Evolutionary conservation across 495 filamentous ascomycete species (phyloP).

Genomic region (Parachaetomium inaequale): DNA sequence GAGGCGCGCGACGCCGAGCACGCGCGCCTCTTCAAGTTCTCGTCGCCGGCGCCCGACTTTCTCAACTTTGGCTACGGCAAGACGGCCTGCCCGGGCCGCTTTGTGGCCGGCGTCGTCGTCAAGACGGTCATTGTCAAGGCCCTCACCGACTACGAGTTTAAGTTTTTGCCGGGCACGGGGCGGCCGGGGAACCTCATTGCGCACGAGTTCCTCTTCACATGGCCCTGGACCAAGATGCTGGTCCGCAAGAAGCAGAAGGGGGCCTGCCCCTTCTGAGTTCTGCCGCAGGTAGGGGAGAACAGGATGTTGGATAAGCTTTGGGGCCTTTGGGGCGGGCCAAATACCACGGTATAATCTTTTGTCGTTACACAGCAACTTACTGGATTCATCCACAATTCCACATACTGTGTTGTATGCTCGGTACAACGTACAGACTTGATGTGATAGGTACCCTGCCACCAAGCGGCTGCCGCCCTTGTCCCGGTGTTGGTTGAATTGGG

Average conservation of each 20-base stretch:
- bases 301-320: no score
- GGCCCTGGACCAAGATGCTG: background rate
- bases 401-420: no score
- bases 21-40: background rate
- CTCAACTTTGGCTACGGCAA: background rate
- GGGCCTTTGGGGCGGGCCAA: no score
- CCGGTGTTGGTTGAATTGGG: background rate
- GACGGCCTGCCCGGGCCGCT: background rate
- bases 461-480: background rate
- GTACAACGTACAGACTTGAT: no score
- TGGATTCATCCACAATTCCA: no score
- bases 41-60: background rate
- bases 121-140: background rate
- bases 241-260: background rate
- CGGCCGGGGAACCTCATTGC: background rate
- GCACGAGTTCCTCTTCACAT: background rate
- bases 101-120: background rate
- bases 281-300: no score
- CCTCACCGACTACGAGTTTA: background rate
- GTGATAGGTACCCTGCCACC: background rate
- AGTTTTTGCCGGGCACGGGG: background rate
- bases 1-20: background rate
- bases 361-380: no score
- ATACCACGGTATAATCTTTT: no score
- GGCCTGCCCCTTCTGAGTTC: background rate